Evolutionary conservation across 2,329 filamentous ascomycete genomes (phyloP), one percentile per base, ranked within the genome.

Genomic region (Zelopaecilomyces penicillatus): DNA sequence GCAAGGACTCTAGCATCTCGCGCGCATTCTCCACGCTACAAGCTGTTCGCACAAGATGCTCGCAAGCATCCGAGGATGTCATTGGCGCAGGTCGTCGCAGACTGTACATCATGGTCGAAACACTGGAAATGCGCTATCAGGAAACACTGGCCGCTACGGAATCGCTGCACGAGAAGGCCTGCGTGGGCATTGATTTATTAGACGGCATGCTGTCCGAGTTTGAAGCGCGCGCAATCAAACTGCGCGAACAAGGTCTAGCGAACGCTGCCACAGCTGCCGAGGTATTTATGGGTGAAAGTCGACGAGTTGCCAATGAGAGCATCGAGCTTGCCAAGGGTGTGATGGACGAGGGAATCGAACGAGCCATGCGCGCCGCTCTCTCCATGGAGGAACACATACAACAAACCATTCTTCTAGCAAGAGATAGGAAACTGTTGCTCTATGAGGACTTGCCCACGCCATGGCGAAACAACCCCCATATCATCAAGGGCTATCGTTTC

Each of bases 381-480:
- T 82, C 82, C 6, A 70, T 98, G 28, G 87, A 94, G 56, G 85
- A 93, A 52, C 87, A 86, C 51, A 83, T 98, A 35, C 84, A 91
- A 55, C 75, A 78, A 43, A 91, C 93, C 9, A 80, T 95, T 45
- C 57, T 71, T 19, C 75, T 82, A 46, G 89, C 90, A 29, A 78
- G 84, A 54, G 83, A 94, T 59, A 77, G 87, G 41, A 87, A 90
- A 39, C 74, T 96, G 10, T 85, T 98, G 54, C 76, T 78, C 49
- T 98, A 97, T 67, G 82, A 95, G 39, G 89, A 96, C 57, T 74
- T 98, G 5, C 93, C 93, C 2, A 73, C 85, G 33, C 93, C 93
- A 0, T 98, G 93, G 93, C 79, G 86, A 49, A 84, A 95, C 58
- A 98, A 98, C 66, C 89, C 90, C 2, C 88, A 98, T 66, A 97